These are phyloP conservation scores for Fragaria ananassa DNA, from an alignment of 306 rosid genomes.

Conservation along the genomic window DNA sequence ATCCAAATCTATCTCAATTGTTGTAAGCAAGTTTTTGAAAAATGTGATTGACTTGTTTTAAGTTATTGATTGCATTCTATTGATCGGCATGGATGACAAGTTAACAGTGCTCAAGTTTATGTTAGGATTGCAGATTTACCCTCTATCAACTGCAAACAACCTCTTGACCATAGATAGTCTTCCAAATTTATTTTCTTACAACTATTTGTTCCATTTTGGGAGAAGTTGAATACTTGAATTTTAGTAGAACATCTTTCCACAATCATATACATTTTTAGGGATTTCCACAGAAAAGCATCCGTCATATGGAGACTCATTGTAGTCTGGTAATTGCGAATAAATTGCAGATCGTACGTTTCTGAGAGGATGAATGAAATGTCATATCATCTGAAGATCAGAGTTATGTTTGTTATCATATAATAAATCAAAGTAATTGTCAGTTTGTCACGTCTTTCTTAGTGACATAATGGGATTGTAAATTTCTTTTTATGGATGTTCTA, in stretches of 20 bases:
- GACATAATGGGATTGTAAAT: neutral
- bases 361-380: neutral
- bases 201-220: neutral
- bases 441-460: neutral
- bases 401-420: neutral
- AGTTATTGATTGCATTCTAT: neutral
- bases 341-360: neutral
- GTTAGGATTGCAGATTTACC: neutral
- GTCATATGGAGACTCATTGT: neutral
- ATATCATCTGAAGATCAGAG: neutral
- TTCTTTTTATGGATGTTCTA: neutral
- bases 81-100: neutral
- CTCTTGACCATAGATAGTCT: neutral
- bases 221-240: neutral
- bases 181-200: neutral
- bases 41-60: conserved; percentile 4
- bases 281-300: neutral
- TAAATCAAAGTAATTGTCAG: neutral
- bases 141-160: neutral
- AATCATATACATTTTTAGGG: neutral
- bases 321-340: neutral
- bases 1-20: neutral
- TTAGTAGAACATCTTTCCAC: neutral
- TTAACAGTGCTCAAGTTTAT: neutral
- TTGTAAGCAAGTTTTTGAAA: neutral